Percentiles rank a stretch among this genome's conserved stretches.
These are phyloP conservation scores for Boeremia lycopersici DNA, from an alignment of 2,329 filamentous ascomycete species.

Conservation along the genomic window DNA sequence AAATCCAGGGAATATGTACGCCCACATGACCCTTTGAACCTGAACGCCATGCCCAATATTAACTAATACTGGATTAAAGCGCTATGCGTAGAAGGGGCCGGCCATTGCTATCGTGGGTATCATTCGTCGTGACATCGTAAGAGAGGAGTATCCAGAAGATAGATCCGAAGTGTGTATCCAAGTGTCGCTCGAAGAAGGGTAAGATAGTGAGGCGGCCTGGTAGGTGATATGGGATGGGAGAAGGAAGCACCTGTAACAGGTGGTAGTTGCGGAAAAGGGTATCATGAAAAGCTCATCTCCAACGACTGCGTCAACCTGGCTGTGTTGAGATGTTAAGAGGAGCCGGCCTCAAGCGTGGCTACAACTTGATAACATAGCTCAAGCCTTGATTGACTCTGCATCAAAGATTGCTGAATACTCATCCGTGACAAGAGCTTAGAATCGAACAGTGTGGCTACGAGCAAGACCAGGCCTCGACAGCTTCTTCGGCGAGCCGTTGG, in stretches of 20 bases:
- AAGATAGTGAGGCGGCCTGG: slow-evolving; percentile 10
- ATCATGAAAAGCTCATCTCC: not conserved
- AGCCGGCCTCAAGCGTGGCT: slow-evolving; percentile 13
- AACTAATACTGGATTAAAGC: slow-evolving; percentile 30
- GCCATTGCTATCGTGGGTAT: slow-evolving; percentile 45
- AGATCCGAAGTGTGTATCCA: slow-evolving; percentile 23
- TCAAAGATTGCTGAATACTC: not conserved
- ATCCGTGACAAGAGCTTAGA: slow-evolving; percentile 26
- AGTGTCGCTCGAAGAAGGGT: slow-evolving; percentile 16
- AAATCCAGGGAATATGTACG: slow-evolving; percentile 20
- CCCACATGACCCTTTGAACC: slow-evolving; percentile 20
- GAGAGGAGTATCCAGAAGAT: slow-evolving; percentile 27
- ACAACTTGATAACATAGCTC: slow-evolving; percentile 11
- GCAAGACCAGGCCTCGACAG: slow-evolving; percentile 35
- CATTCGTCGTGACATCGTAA: slow-evolving; percentile 47
- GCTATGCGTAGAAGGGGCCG: slow-evolving; percentile 31
- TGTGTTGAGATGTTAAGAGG: slow-evolving; percentile 3
- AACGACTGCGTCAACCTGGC: not conserved
- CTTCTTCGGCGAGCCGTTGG: slow-evolving; percentile 46
- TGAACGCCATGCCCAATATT: slow-evolving; percentile 25
- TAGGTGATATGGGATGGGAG: slow-evolving; percentile 17
- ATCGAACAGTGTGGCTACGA: slow-evolving; percentile 43
- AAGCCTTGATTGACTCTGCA: slow-evolving; percentile 3
- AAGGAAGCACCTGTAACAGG: slow-evolving; percentile 16
- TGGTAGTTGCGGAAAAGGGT: slow-evolving; percentile 14